phyloP scores from a whole-genome alignment of 202 grass and related monocot species.

The Setaria viridis region DNA sequence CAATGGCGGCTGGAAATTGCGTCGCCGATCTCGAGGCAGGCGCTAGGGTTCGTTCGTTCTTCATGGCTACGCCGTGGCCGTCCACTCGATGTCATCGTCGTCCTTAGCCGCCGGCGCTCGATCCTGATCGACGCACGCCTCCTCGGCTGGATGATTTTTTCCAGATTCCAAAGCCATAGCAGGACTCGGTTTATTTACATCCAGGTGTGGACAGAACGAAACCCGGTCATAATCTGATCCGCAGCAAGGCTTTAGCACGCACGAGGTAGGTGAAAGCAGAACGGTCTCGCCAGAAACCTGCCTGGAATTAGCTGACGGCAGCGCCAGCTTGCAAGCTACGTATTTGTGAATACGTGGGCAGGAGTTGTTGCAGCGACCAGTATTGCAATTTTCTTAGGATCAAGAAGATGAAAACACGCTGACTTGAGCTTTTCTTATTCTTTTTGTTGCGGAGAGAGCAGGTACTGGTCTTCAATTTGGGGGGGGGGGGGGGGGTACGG shows the following conservation, averaged over 20 bases:
- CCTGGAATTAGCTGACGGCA: neutral
- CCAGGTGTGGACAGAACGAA: slow-evolving; percentile 11
- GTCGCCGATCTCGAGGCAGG: neutral
- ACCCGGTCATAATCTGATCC: neutral
- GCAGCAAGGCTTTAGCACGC: neutral
- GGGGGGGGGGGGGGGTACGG: neutral
- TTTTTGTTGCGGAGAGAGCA: neutral
- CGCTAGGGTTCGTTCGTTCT: neutral
- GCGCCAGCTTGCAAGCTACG: neutral
- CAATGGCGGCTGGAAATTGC: neutral
- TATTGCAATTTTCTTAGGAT: neutral
- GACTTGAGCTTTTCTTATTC: neutral
- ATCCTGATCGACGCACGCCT: too few species aligned
- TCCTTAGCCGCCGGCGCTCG: too few species aligned
- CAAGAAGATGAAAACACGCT: neutral
- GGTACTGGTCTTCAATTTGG: neutral
- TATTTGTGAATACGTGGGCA: neutral
- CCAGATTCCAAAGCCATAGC: neutral
- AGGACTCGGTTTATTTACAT: neutral
- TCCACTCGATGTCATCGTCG: too few species aligned
- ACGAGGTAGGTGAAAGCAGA: neutral
- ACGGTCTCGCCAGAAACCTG: neutral
- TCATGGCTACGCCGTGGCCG: neutral
- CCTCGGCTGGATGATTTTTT: neutral
- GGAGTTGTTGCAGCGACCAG: neutral